Percentiles rank a stretch among this genome's conserved stretches.
phyloP scores from a whole-genome alignment of 2,329 filamentous ascomycete species.

The Trichoderma semiorbis region DNA sequence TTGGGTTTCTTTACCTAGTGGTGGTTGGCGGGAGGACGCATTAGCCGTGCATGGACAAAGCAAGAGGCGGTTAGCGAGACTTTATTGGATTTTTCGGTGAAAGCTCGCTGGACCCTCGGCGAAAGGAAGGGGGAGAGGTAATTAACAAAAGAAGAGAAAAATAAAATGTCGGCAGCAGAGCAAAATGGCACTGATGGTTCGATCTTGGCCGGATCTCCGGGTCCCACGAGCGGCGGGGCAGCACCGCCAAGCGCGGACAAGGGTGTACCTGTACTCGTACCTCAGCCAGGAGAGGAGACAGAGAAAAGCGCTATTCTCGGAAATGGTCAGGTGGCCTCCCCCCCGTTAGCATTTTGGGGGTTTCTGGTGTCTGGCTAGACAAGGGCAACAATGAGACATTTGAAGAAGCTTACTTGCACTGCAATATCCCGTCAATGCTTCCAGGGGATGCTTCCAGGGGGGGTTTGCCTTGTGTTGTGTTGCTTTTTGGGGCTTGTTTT shows the following conservation, averaged over 20 bases:
- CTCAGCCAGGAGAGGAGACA: neutral
- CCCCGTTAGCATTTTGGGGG: neutral
- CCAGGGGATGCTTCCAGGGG: too few relatives aligned
- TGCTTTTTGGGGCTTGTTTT: neutral
- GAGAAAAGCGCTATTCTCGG: conserved; percentile 3
- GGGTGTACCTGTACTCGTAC: neutral
- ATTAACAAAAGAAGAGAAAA: neutral
- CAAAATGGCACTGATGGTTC: conserved; percentile 17
- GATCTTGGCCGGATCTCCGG: conserved; percentile 16
- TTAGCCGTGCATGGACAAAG: neutral
- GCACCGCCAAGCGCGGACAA: neutral
- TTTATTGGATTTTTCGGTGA: neutral
- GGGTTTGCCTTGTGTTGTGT: neutral
- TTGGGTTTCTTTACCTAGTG: neutral
- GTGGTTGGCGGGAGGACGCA: conserved; percentile 1
- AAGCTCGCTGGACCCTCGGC: conserved; percentile 12
- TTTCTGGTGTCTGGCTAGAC: neutral
- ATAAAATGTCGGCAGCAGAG: neutral
- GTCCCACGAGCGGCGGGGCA: conserved; percentile 11
- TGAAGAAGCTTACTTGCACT: conserved; percentile 16
- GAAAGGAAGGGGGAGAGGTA: neutral
- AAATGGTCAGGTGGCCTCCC: conserved; percentile 12
- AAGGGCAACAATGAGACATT: conserved; percentile 13
- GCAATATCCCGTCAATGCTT: neutral
- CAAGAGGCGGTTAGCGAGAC: neutral